A percentile compares a stretch with the other conserved stretches of the same genome.
These are phyloP conservation scores for Strigomonas galati DNA, from an alignment of 208 protist species.

Conservation along the genomic window DNA sequence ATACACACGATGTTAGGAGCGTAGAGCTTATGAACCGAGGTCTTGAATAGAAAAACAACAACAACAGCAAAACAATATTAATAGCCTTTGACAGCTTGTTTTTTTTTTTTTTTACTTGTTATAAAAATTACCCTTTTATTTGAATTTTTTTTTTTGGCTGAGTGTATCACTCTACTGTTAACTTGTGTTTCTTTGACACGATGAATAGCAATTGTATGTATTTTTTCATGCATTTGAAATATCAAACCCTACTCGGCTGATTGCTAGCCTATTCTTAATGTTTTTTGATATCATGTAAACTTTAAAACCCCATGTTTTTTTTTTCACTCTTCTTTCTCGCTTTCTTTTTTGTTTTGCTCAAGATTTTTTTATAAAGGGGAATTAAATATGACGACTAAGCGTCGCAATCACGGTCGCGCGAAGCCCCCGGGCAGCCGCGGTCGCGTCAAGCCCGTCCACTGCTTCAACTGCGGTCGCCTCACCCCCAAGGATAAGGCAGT, in stretches of 20 bases:
- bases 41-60: not conserved
- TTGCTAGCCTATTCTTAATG: slow-evolving; percentile 7
- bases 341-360: slow-evolving; percentile 7
- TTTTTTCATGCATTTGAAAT: too few relatives aligned
- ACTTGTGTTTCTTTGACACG: not conserved
- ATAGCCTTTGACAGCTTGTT: too few relatives aligned
- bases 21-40: too few relatives aligned
- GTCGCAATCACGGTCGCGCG: slow-evolving; percentile 90
- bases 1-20: too few relatives aligned
- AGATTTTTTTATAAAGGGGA: slow-evolving; percentile 1
- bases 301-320: slow-evolving; percentile 4
- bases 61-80: too few relatives aligned
- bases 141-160: slow-evolving; percentile 15
- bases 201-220: too few relatives aligned
- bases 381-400: slow-evolving; percentile 89
- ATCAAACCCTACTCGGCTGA: too few relatives aligned
- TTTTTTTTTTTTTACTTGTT: not conserved
- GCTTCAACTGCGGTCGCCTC: slow-evolving; percentile 92
- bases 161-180: too few relatives aligned
- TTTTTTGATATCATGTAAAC: slow-evolving; percentile 9
- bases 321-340: not conserved
- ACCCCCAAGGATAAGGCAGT: slow-evolving; percentile 97
- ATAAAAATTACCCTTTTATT: not conserved
- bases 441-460: slow-evolving; percentile 89
- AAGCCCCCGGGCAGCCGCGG: slow-evolving; percentile 91